Percentiles rank a stretch among this genome's conserved stretches.
These are phyloP conservation scores for Heimioporus retisporus DNA, from an alignment of 1,284 basidiomycete genomes.

Conservation along the genomic window DNA sequence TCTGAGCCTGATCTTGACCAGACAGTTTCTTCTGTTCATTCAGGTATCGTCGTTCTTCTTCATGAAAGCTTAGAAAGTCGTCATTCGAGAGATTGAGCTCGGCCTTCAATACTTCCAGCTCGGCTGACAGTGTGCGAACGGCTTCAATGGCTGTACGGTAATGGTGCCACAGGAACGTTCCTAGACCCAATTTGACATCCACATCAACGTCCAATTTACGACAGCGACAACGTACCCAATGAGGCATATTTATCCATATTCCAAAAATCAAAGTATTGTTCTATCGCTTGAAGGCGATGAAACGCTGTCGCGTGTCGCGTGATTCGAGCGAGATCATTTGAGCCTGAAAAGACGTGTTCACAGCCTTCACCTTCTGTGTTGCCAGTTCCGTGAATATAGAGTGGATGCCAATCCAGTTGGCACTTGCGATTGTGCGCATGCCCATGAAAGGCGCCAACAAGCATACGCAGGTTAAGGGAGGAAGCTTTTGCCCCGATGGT, in stretches of 20 bases:
- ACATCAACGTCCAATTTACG: too few species aligned
- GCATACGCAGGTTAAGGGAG: conserved; percentile 2
- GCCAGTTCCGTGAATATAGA: conserved; percentile 11
- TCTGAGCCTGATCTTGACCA: background rate
- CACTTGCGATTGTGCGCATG: conserved; percentile 35
- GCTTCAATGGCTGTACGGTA: background rate
- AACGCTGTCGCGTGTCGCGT: conserved; percentile 5
- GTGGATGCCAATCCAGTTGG: conserved; percentile 18
- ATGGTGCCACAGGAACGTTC: background rate
- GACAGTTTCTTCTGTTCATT: background rate
- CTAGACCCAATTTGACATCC: too few species aligned
- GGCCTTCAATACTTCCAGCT: background rate
- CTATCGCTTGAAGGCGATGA: conserved; percentile 21
- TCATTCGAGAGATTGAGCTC: background rate
- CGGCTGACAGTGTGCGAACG: background rate
- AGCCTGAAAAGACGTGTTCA: conserved; percentile 20
- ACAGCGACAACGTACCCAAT: conserved; percentile 17
- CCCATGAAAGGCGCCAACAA: conserved; percentile 42
- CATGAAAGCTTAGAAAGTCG: background rate
- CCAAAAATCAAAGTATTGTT: conserved; percentile 23
- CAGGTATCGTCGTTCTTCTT: background rate
- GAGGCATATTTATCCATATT: conserved; percentile 21
- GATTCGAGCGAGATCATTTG: conserved; percentile 11
- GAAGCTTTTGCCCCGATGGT: too few species aligned
- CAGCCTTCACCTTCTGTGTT: conserved; percentile 21